Conservation (phyloP, 805 yeast genomes). For the Naumovozyma baii region DNA sequence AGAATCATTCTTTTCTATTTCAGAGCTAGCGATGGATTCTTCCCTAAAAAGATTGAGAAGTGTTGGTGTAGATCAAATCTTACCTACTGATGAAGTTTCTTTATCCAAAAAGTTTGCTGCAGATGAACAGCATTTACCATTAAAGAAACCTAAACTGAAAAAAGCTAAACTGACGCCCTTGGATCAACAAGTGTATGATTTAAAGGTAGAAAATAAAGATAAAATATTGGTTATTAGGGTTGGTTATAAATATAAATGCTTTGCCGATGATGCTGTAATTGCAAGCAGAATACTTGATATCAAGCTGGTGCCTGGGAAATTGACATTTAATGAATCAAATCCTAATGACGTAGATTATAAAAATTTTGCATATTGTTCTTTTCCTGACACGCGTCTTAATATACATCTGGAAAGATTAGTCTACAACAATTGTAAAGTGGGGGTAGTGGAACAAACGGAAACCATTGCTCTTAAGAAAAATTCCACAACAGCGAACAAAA, state of each 20-base stretch:
- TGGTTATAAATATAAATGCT: slow-evolving; percentile 85
- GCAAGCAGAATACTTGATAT: slow-evolving; percentile 62
- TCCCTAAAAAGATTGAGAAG: too few relatives aligned
- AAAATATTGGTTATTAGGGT: slow-evolving; percentile 75
- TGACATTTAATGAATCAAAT: slow-evolving; percentile 42
- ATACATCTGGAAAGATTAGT: slow-evolving; percentile 68
- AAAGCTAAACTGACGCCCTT: slow-evolving; percentile 52
- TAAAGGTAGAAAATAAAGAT: slow-evolving; percentile 53
- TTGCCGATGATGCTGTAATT: slow-evolving; percentile 70
- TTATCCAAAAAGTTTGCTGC: neutral
- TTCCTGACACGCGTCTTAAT: slow-evolving; percentile 69
- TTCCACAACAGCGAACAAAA: slow-evolving; percentile 33
- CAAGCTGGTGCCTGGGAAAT: slow-evolving; percentile 62
- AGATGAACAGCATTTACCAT: too few relatives aligned
- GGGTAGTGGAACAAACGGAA: slow-evolving; percentile 78
- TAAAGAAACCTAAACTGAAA: slow-evolving; percentile 1
- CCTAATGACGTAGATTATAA: slow-evolving; percentile 41
- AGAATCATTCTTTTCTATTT: too few relatives aligned
- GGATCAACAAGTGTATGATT: slow-evolving; percentile 63
- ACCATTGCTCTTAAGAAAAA: slow-evolving; percentile 61
- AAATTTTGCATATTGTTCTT: slow-evolving; percentile 72
- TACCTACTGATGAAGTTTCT: neutral
- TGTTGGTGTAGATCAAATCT: too few relatives aligned
- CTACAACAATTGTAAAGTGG: slow-evolving; percentile 67
- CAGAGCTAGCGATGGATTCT: too few relatives aligned